Evolutionary conservation across 345 rosid species (phyloP), one percentile per base, ranked within the genome.

Genomic region (Bruguiera gymnorhiza): DNA sequence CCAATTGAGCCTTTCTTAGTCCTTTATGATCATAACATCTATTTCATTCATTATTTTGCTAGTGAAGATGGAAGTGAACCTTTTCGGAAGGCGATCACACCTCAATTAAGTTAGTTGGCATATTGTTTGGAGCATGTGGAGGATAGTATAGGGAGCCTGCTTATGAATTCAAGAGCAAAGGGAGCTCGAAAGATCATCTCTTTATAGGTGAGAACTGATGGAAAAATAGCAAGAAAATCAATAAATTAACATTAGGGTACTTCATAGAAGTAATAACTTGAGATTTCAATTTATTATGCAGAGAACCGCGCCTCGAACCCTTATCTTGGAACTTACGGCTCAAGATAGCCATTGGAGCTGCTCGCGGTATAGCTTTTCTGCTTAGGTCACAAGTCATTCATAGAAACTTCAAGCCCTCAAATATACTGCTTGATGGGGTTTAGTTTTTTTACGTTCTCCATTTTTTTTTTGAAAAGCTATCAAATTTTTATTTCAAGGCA

Each of bases 311-410:
- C 20, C 63, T 79, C 39, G 88, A 87, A 60, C 89, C 97, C 37
- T 73, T 93, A n/a, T 83, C 92, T 60, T 93, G 98, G 96, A 89
- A 91, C 26, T 70, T 82, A 24, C 71, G 92, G 78, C 83, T 93
- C 55, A 86, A 83, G 78, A 88, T 89, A 72, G 86, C 84, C 31
- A 77, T 82, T 60, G 97, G 94, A 81, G 92, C 97, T 31, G 94
- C 96, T 65, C 85, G 82, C 46, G 97, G 92, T 60, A 82, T 93
- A 61, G 85, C 86, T 26, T 89, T 86, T 79, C 80, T 89, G 51
- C 97, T 91, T 74, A 65, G 85, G 37, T 89, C 84, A 80, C 78
- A 84, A 75, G 87, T 93, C 83, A 89, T 91, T 70, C 84, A 86
- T 75, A 77, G 92, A 72, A 24, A 24, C 24, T 24, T 24, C 24